Conservation (phyloP, 352 stramenopile species). For the Pythium plurisporium region DNA sequence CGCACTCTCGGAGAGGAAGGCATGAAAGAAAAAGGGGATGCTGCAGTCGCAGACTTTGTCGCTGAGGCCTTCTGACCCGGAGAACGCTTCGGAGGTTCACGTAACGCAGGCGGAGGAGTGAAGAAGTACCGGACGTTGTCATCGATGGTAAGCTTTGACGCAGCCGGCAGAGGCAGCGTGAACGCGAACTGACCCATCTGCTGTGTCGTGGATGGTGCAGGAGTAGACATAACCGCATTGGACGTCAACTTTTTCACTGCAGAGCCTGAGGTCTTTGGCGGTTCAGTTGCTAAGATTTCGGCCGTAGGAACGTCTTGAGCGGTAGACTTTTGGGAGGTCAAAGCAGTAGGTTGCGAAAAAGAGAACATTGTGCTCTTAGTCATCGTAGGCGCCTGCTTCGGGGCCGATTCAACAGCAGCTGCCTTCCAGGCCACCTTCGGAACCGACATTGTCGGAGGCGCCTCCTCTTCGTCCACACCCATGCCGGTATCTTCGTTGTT, state of each 20-base stretch:
- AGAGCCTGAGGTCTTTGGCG: background rate
- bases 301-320: too few species aligned
- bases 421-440: slow-evolving; percentile 28
- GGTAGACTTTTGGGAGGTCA: background rate
- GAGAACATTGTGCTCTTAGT: background rate
- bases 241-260: background rate
- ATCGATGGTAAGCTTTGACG: slow-evolving; percentile 24
- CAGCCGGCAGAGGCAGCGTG: slow-evolving; percentile 20
- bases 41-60: slow-evolving; percentile 6
- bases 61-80: slow-evolving; percentile 17
- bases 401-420: background rate
- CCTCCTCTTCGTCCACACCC: slow-evolving; percentile 30
- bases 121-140: slow-evolving; percentile 61
- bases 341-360: slow-evolving; percentile 9
- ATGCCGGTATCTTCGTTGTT: slow-evolving; percentile 24
- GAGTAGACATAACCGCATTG: background rate
- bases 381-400: background rate
- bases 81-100: slow-evolving; percentile 54
- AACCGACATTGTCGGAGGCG: slow-evolving; percentile 48
- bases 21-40: slow-evolving; percentile 61
- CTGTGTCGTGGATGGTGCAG: background rate
- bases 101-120: slow-evolving; percentile 47
- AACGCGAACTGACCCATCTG: slow-evolving; percentile 44
- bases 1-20: slow-evolving; percentile 55
- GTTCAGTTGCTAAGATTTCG: too few species aligned